These are phyloP conservation scores for Carpinus viminea DNA, from an alignment of 306 rosid genomes.

Conservation along the genomic window DNA sequence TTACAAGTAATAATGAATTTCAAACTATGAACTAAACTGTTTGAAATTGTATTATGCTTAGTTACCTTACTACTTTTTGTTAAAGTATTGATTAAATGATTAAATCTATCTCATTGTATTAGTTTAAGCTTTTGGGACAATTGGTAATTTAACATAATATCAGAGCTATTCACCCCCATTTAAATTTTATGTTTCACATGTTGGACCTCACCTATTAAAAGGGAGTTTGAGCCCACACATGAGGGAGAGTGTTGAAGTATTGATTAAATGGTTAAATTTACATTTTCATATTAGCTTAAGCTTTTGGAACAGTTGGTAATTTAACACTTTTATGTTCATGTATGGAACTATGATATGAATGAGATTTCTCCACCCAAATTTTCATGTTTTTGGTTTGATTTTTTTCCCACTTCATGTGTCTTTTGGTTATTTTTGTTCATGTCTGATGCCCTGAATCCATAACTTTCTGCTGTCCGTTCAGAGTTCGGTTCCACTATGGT, in stretches of 20 bases:
- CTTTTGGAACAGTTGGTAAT: too few relatives aligned
- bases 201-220: too few relatives aligned
- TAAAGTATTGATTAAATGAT: too few relatives aligned
- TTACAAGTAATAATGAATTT: background rate
- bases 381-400: background rate
- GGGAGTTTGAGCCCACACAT: too few relatives aligned
- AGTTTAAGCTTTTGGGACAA: too few relatives aligned
- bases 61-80: background rate
- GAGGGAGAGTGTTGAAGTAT: too few relatives aligned
- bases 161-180: too few relatives aligned
- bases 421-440: constrained; percentile 1
- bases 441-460: constrained; percentile 18
- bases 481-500: constrained; percentile 98
- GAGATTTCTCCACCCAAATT: background rate
- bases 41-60: background rate
- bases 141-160: too few relatives aligned
- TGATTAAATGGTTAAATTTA: too few relatives aligned
- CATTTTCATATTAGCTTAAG: too few relatives aligned
- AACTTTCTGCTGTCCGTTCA: constrained; percentile 48
- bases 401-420: background rate
- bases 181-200: too few relatives aligned
- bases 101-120: too few relatives aligned
- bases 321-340: background rate
- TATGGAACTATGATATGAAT: background rate
- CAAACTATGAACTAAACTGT: background rate